phyloP scores from a whole-genome alignment of 1,284 basidiomycete genomes.

The Austropuccinia psidii region DNA sequence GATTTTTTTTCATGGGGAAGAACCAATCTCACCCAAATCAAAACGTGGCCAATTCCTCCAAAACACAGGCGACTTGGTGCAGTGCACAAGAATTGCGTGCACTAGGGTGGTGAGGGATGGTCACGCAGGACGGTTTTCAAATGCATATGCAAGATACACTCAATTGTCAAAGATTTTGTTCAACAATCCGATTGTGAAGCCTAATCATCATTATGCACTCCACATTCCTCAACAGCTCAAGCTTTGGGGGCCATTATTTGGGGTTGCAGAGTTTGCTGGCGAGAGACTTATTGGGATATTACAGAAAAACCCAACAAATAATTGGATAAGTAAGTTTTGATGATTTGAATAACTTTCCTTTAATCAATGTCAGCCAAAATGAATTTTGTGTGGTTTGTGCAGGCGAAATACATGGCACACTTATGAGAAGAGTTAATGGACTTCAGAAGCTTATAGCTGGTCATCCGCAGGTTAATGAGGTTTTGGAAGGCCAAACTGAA shows the following conservation, averaged over 20 bases:
- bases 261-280: constrained; percentile 34
- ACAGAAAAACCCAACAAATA: constrained; percentile 35
- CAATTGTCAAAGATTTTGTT: constrained; percentile 27
- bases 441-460: no score
- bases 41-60: background rate
- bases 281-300: constrained; percentile 36
- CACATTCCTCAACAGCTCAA: constrained; percentile 36
- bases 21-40: background rate
- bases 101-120: background rate
- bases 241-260: constrained; percentile 35
- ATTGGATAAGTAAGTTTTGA: background rate
- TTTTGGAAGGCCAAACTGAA: no score
- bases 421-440: no score
- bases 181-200: constrained; percentile 1
- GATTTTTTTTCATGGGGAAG: background rate
- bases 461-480: no score
- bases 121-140: background rate
- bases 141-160: constrained; percentile 9
- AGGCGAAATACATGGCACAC: no score
- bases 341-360: no score
- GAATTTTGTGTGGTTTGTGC: no score
- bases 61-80: constrained; percentile 28
- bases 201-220: constrained; percentile 38
- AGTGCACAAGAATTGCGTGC: constrained; percentile 36
- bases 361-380: no score